Percentiles rank a stretch among this genome's conserved stretches.
Evolutionary conservation across 2,329 filamentous ascomycete species (phyloP).

Genomic region (Hirsutella rhossiliensis): DNA sequence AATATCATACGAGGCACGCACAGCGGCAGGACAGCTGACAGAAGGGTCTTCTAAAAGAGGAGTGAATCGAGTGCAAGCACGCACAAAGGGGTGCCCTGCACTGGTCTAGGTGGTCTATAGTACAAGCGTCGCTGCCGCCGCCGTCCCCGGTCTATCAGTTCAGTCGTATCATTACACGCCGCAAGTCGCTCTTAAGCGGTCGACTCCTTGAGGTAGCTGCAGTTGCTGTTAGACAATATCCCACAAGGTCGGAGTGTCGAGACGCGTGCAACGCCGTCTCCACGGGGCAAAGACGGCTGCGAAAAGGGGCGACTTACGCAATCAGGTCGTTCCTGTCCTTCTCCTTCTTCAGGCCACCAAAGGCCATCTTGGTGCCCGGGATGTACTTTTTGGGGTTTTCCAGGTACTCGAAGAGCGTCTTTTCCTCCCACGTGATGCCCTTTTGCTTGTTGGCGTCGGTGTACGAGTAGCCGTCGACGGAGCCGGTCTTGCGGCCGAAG

Average conservation of each 20-base stretch:
- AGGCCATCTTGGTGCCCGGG: slow-evolving; percentile 99
- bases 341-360: slow-evolving; percentile 98
- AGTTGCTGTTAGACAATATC: slow-evolving; percentile 12
- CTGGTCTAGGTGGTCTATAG: slow-evolving; percentile 24
- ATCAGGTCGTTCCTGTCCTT: slow-evolving; percentile 99
- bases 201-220: slow-evolving; percentile 55
- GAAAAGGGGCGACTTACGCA: slow-evolving; percentile 54
- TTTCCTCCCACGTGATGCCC: slow-evolving; percentile 78
- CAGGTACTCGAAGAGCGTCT: slow-evolving; percentile 90
- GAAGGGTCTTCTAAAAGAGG: slow-evolving; percentile 12
- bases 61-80: slow-evolving; percentile 21
- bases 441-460: slow-evolving; percentile 99
- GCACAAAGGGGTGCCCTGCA: slow-evolving; percentile 12
- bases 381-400: slow-evolving; percentile 99
- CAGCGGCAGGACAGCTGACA: not conserved
- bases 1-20: not conserved
- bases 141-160: slow-evolving; percentile 20
- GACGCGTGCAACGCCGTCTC: not conserved
- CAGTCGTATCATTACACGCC: slow-evolving; percentile 20
- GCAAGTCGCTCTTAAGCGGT: slow-evolving; percentile 44
- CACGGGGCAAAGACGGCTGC: not conserved
- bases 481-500: slow-evolving; percentile 90
- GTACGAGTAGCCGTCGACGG: slow-evolving; percentile 88
- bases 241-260: not conserved
- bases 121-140: slow-evolving; percentile 19